A percentile compares a stretch with the other conserved stretches of the same genome.
These are phyloP conservation scores for Penicillium fuscoglaucum DNA, from an alignment of 2,329 filamentous ascomycete species.

Conservation along the genomic window DNA sequence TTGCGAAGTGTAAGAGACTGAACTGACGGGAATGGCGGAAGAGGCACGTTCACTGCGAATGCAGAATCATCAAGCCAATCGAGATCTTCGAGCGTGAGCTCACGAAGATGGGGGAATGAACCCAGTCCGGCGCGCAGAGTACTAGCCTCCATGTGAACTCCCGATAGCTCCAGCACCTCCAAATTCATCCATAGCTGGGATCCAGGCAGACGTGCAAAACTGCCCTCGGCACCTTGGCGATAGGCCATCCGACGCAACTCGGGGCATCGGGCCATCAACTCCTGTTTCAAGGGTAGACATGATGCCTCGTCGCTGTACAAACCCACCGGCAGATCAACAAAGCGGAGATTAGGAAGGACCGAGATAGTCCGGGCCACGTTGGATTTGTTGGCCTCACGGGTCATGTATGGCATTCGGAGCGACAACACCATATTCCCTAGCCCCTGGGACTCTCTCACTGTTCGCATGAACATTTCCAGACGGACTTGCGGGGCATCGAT, in stretches of 20 bases:
- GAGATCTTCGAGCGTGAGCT: slow-evolving; percentile 72
- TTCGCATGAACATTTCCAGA: slow-evolving; percentile 75
- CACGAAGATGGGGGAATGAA: slow-evolving; percentile 65
- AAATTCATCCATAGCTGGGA: slow-evolving; percentile 46
- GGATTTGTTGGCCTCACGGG: slow-evolving; percentile 79
- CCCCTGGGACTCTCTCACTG: slow-evolving; percentile 73
- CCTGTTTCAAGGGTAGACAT: slow-evolving; percentile 74
- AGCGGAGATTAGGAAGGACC: slow-evolving; percentile 79
- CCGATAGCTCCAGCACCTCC: slow-evolving; percentile 44
- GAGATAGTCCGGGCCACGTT: slow-evolving; percentile 84
- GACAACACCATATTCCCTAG: slow-evolving; percentile 71
- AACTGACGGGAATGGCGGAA: slow-evolving; percentile 73
- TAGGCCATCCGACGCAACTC: slow-evolving; percentile 90
- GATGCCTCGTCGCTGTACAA: slow-evolving; percentile 78
- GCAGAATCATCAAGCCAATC: slow-evolving; percentile 72
- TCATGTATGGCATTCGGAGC: slow-evolving; percentile 92
- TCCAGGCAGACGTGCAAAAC: slow-evolving; percentile 68
- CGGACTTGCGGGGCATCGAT: slow-evolving; percentile 76
- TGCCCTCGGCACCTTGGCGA: slow-evolving; percentile 72
- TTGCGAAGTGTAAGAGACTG: slow-evolving; percentile 72
- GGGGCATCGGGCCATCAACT: slow-evolving; percentile 79
- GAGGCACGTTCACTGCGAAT: slow-evolving; percentile 64
- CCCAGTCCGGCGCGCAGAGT: slow-evolving; percentile 68
- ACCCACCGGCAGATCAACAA: slow-evolving; percentile 86
- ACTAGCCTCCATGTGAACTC: slow-evolving; percentile 39